Evolutionary conservation across 208 protist genomes (phyloP), one percentile per base, ranked within the genome.

Genomic region (Leishmania arabica): DNA sequence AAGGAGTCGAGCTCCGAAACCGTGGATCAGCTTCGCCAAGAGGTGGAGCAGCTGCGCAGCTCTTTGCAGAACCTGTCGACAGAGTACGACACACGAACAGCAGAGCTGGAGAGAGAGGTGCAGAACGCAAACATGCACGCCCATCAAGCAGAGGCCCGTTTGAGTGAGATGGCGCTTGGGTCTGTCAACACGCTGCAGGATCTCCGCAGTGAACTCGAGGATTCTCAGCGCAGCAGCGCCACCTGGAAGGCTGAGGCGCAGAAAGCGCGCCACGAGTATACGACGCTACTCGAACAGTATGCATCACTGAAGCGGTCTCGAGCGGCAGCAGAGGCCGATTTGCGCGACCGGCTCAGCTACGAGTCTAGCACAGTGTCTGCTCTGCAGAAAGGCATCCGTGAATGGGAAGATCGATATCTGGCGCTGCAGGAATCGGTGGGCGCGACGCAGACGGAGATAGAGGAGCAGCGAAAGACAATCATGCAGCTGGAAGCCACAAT

Each of bases 61-160:
- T 87, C 84, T 0, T 69, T 96, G 78, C 86, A 90, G 47, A 84
- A 60, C 27, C 77, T 75, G 58, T 85, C 85, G 17, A 64, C 79
- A n/a, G 91, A 94, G 75, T 91, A 89, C 75, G 88, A 92, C 72
- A 85, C 76, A 42, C 91, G 87, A 19, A 85, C 88, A 9, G 72
- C 83, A 9, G 81, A 89, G 62, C 70, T 95, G 24, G 93, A 97
- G 84, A 74, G 81, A 3, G 84, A 89, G 81, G 83, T 95, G 31
- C 79, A 77, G 37, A 82, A 90, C 69, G 89, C 93, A 13, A 90
- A 86, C 78, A 78, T 78, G 53, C 87, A 91, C 17, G 90, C 88
- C 3, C 83, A 92, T 74, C 77, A 86, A 37, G 93, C 93, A 8
- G 91, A 95, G 81, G 77, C 83, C 49, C 87, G 85, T 21, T 84